Evolutionary conservation across 2,329 filamentous ascomycete genomes (phyloP).

Genomic region (Neodidymelliopsis sp.): DNA sequence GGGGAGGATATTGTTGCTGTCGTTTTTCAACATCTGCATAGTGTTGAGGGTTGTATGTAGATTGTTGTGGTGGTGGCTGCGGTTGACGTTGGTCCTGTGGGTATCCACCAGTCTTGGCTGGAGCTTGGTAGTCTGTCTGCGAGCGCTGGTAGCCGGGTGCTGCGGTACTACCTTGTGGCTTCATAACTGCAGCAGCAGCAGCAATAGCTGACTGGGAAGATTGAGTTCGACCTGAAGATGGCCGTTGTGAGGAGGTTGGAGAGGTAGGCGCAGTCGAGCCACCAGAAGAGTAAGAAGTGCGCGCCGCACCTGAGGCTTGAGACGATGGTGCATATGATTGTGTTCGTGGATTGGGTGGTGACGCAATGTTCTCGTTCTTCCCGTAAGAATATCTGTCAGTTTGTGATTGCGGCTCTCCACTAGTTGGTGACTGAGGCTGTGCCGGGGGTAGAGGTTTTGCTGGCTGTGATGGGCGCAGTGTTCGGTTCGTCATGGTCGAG

Average conservation of each 20-base stretch:
- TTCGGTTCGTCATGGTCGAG: constrained; percentile 56
- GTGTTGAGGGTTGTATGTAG: constrained; percentile 78
- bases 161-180: constrained; percentile 41
- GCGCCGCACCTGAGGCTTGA: constrained; percentile 57
- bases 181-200: constrained; percentile 59
- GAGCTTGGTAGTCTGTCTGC: constrained; percentile 53
- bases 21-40: constrained; percentile 64
- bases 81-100: constrained; percentile 51
- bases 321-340: constrained; percentile 51
- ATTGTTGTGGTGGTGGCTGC: constrained; percentile 55
- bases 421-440: constrained; percentile 41
- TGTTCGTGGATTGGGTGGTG: constrained; percentile 50
- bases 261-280: constrained; percentile 53
- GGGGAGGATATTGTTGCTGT: constrained; percentile 39
- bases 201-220: constrained; percentile 53
- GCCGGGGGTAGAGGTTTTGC: constrained; percentile 55
- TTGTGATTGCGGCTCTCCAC: constrained; percentile 49
- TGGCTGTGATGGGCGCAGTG: constrained; percentile 41
- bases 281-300: constrained; percentile 52
- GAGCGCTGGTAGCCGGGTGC: constrained; percentile 55
- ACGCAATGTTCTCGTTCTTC: constrained; percentile 31
- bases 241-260: constrained; percentile 54
- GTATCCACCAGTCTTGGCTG: constrained; percentile 44
- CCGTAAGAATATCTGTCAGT: constrained; percentile 17
- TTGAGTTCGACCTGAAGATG: constrained; percentile 57